These are phyloP conservation scores for Naganishia cerealis DNA, from an alignment of 1,284 basidiomycete genomes.

Conservation along the genomic window DNA sequence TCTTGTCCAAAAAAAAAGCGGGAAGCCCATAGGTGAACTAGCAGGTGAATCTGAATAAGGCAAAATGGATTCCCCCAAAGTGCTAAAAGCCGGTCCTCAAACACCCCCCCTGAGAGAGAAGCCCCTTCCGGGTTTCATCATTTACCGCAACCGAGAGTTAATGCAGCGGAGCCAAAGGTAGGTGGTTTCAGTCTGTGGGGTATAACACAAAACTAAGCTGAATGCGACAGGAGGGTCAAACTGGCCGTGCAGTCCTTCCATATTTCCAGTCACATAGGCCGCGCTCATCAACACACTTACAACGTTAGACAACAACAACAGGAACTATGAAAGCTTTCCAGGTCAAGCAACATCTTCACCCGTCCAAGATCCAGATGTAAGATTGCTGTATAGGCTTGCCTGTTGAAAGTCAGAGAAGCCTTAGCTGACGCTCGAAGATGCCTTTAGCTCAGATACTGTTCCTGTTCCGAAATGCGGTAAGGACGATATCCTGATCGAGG, in stretches of 20 bases:
- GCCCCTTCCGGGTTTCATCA: not conserved
- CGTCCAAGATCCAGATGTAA: slow-evolving; percentile 64
- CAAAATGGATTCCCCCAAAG: no score
- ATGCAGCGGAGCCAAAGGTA: no score
- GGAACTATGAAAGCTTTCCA: slow-evolving; percentile 75
- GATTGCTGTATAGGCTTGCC: slow-evolving; percentile 28
- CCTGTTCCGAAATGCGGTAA: slow-evolving; percentile 62
- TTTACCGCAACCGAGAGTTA: not conserved
- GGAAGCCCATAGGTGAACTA: no score
- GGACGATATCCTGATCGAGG: slow-evolving; percentile 75
- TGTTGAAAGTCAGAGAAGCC: not conserved
- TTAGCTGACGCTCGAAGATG: not conserved
- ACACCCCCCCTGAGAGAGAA: no score
- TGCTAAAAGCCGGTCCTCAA: no score
- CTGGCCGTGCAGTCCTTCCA: not conserved
- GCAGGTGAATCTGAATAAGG: no score
- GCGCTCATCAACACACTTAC: not conserved
- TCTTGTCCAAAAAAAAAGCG: no score
- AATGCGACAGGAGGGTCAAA: not conserved
- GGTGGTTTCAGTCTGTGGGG: no score
- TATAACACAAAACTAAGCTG: no score
- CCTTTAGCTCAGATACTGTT: slow-evolving; percentile 57
- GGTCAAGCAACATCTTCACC: slow-evolving; percentile 70
- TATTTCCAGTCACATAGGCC: not conserved
- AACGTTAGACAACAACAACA: not conserved